phyloP scores from a whole-genome alignment of 805 yeast species.

The Yarrowia sp. region DNA sequence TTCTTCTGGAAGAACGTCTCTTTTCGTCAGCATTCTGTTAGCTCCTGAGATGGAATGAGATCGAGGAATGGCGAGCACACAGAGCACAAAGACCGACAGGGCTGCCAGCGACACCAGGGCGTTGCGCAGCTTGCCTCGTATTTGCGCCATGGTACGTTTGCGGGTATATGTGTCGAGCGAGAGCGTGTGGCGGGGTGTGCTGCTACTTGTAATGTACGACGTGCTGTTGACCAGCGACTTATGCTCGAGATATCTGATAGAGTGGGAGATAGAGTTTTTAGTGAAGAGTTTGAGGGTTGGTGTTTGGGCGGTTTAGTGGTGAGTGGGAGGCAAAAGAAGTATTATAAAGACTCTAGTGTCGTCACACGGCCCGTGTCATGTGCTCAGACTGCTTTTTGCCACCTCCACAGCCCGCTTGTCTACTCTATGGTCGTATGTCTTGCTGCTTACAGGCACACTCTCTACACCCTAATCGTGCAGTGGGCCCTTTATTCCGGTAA shows the following conservation, averaged over 20 bases:
- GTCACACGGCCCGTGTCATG: not conserved
- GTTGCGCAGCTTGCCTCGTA: conserved; percentile 24
- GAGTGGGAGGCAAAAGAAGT: no score
- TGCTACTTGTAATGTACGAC: not conserved
- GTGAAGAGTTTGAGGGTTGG: not conserved
- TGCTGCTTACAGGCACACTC: conserved; percentile 9
- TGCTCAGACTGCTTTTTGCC: not conserved
- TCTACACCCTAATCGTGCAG: conserved; percentile 6
- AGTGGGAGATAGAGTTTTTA: conserved; percentile 9
- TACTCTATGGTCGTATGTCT: conserved; percentile 18
- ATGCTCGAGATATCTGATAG: conserved; percentile 26
- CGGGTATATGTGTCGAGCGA: not conserved
- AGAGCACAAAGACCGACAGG: conserved; percentile 13
- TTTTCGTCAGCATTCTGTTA: conserved; percentile 8
- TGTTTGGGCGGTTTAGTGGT: no score
- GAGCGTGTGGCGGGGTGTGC: not conserved
- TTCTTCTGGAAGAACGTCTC: conserved; percentile 17
- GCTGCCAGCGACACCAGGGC: conserved; percentile 14
- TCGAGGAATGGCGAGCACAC: conserved; percentile 33
- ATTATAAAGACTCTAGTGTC: not conserved
- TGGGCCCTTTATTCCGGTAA: not conserved
- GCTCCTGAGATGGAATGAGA: conserved; percentile 21
- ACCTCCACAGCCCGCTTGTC: not conserved
- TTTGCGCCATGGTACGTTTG: conserved; percentile 14
- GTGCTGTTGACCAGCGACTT: conserved; percentile 7